phyloP scores from a whole-genome alignment of 108 stramenopile species.

The Epipyxis sp. region DNA sequence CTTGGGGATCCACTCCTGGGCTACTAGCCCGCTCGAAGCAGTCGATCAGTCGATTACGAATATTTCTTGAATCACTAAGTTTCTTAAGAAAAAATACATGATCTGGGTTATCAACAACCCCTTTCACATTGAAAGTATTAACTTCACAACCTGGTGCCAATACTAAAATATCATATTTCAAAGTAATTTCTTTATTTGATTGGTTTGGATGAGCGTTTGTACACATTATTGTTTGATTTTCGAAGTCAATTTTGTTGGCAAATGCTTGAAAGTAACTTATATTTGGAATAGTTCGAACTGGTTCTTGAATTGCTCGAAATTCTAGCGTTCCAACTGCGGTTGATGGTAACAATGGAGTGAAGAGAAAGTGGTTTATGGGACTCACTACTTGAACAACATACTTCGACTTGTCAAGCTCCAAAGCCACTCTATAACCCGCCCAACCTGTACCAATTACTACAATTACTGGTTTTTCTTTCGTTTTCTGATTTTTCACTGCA shows the following conservation, averaged over 20 bases:
- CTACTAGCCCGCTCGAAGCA: slow-evolving; percentile 88
- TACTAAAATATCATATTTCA: slow-evolving; percentile 80
- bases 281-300: slow-evolving; percentile 68
- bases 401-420: slow-evolving; percentile 51
- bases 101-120: slow-evolving; percentile 62
- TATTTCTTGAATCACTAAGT: slow-evolving; percentile 80
- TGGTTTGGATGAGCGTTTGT: slow-evolving; percentile 66
- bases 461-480: slow-evolving; percentile 39
- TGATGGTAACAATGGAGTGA: slow-evolving; percentile 88
- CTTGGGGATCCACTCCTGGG: slow-evolving; percentile 60
- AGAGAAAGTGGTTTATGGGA: slow-evolving; percentile 83
- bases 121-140: slow-evolving; percentile 75
- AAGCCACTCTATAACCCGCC: slow-evolving; percentile 45
- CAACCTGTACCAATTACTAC: slow-evolving; percentile 42
- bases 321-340: slow-evolving; percentile 95
- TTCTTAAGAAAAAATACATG: slow-evolving; percentile 91
- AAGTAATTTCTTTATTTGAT: slow-evolving; percentile 62
- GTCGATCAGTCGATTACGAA: slow-evolving; percentile 85
- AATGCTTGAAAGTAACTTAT: slow-evolving; percentile 74
- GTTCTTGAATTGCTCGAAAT: slow-evolving; percentile 88
- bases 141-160: slow-evolving; percentile 83
- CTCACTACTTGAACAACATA: slow-evolving; percentile 65
- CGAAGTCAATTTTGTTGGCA: slow-evolving; percentile 64
- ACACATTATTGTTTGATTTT: slow-evolving; percentile 40
- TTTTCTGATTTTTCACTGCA: no score